Percentiles rank a stretch among this genome's conserved stretches.
Conservation (phyloP, 2,329 filamentous ascomycete species). For the Alternaria solani region DNA sequence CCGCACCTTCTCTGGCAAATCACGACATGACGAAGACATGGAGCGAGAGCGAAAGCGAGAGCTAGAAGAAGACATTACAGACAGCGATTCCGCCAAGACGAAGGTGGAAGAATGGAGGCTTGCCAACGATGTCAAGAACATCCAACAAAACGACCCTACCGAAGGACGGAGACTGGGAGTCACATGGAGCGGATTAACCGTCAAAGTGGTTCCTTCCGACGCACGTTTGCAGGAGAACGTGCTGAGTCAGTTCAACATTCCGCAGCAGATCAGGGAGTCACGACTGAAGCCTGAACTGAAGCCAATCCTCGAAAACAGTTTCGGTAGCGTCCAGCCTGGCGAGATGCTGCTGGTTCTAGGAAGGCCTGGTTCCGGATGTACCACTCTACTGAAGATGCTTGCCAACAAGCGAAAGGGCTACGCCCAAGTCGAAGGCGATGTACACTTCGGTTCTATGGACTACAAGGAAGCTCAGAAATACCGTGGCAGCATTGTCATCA, state of each 20-base stretch:
- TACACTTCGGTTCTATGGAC: slow-evolving; percentile 59
- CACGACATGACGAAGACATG: slow-evolving; percentile 17
- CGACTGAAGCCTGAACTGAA: slow-evolving; percentile 61
- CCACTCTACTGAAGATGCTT: slow-evolving; percentile 75
- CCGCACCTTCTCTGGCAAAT: slow-evolving; percentile 29
- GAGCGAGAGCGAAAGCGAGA: slow-evolving; percentile 9
- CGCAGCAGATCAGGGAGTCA: slow-evolving; percentile 49
- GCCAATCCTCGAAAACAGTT: slow-evolving; percentile 69
- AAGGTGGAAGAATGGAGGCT: slow-evolving; percentile 35
- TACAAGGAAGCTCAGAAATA: slow-evolving; percentile 78
- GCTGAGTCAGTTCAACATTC: slow-evolving; percentile 60
- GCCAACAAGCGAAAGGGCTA: slow-evolving; percentile 63
- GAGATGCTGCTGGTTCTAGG: slow-evolving; percentile 78
- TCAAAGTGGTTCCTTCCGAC: slow-evolving; percentile 71
- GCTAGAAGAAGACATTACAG: slow-evolving; percentile 4
- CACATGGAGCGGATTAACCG: slow-evolving; percentile 75
- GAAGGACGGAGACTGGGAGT: slow-evolving; percentile 60
- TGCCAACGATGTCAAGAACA: slow-evolving; percentile 28
- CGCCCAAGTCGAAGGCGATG: slow-evolving; percentile 72
- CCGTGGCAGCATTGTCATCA: slow-evolving; percentile 78
- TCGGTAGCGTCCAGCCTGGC: slow-evolving; percentile 69
- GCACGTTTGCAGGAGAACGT: slow-evolving; percentile 69
- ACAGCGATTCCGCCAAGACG: slow-evolving; percentile 23
- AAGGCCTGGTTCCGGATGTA: slow-evolving; percentile 59
- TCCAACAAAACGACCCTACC: slow-evolving; percentile 25